Evolutionary conservation across 352 stramenopile genomes (phyloP).

Genomic region (Phytophthora rubi): DNA sequence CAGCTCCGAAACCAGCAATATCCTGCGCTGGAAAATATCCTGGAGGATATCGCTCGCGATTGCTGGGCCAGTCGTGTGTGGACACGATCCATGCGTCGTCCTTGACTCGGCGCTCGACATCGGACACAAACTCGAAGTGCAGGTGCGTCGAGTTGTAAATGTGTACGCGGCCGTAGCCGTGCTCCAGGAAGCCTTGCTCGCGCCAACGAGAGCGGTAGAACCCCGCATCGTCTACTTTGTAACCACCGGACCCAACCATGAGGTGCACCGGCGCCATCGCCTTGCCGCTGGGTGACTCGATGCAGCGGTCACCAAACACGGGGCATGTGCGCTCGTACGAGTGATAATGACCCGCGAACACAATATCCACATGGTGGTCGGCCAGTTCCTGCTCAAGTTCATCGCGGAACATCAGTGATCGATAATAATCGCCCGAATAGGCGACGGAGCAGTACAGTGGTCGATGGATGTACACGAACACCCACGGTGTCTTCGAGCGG

Average conservation of each 20-base stretch:
- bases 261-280: conserved; percentile 60
- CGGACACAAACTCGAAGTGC: conserved; percentile 61
- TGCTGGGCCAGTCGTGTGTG: conserved; percentile 52
- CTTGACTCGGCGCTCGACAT: conserved; percentile 38
- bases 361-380: conserved; percentile 60
- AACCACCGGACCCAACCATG: conserved; percentile 59
- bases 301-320: conserved; percentile 58
- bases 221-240: conserved; percentile 41
- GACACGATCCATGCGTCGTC: conserved; percentile 58
- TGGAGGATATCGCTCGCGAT: conserved; percentile 38
- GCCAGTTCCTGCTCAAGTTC: conserved; percentile 55
- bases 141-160: conserved; percentile 62
- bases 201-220: conserved; percentile 50
- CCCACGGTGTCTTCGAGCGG: conserved; percentile 60
- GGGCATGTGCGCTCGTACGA: conserved; percentile 69
- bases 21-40: conserved; percentile 36
- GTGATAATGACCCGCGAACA: conserved; percentile 68
- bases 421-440: conserved; percentile 45
- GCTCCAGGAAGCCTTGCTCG: conserved; percentile 42
- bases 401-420: conserved; percentile 47
- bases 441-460: conserved; percentile 66
- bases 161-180: conserved; percentile 62
- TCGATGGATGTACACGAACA: conserved; percentile 68
- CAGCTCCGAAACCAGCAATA: conserved; percentile 21
- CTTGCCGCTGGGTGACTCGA: conserved; percentile 38